These are phyloP conservation scores for Candida sakaeoensis DNA, from an alignment of 805 yeast genomes.

Conservation along the genomic window DNA sequence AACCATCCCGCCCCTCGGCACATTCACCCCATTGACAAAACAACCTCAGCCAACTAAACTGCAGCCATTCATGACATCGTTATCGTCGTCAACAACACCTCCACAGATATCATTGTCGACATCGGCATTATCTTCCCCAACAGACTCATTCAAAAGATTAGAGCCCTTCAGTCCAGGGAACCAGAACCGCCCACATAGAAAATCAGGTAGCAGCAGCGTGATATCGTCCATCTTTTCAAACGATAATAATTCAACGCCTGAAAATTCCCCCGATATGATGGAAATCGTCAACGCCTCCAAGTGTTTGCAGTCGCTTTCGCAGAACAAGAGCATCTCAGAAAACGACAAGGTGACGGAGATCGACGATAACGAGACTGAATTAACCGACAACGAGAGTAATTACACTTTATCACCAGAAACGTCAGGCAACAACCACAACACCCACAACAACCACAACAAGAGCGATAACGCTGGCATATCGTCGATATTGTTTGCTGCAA, in stretches of 20 bases:
- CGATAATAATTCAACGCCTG: slow-evolving; percentile 1
- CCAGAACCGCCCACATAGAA: slow-evolving; percentile 1
- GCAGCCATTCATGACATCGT: neutral
- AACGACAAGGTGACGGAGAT: neutral
- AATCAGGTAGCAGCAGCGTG: slow-evolving; percentile 2
- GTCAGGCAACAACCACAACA: neutral
- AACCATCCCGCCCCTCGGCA: slow-evolving; percentile 5
- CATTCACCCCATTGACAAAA: slow-evolving; percentile 1
- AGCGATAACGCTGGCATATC: slow-evolving; percentile 19
- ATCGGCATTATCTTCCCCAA: neutral
- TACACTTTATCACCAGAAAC: slow-evolving; percentile 6
- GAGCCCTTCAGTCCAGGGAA: slow-evolving; percentile 5
- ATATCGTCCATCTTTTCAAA: slow-evolving; percentile 7
- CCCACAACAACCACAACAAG: neutral
- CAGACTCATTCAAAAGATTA: neutral
- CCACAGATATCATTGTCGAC: neutral
- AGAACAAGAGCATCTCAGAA: neutral
- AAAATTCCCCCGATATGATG: slow-evolving; percentile 6
- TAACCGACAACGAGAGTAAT: slow-evolving; percentile 5
- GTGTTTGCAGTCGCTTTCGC: slow-evolving; percentile 27
- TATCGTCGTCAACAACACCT: neutral
- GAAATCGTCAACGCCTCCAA: slow-evolving; percentile 35
- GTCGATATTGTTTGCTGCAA: slow-evolving; percentile 31
- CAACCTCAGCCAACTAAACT: slow-evolving; percentile 5
- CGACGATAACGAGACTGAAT: slow-evolving; percentile 6